Evolutionary conservation across 1,139 yeast species (phyloP), one percentile per base, ranked within the genome.

Genomic region (Taphrina deformans): DNA sequence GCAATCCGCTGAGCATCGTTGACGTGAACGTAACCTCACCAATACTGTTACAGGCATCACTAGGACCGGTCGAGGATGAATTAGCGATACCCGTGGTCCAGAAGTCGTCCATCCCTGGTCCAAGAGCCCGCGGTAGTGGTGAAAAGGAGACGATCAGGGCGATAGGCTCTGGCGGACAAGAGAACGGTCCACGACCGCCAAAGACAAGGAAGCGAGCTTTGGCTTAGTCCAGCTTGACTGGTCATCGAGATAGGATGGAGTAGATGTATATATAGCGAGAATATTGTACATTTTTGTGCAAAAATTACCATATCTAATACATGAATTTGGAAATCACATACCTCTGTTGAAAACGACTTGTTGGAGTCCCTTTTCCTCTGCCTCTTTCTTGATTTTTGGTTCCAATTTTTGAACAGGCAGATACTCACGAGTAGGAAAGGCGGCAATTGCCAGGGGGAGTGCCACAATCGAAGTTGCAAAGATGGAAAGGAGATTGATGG

Each of bases 371-470:
- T 14, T 12, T 27, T 40, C 51, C 27, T 16, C 18, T n/a, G 41
- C 56, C 35, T 16, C 23, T 23, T 16, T n/a, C 18, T 45, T 40
- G 21, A 59, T 31, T 27, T 27, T 41, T 2, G 51, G 16, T 16
- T 59, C 63, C 26, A 59, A 31, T 33, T 59, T 38, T 5, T 38
- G 31, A 9, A 45, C 50, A 1, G 38, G 44, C 9, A 59, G 31
- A 16, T 26, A n/a, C 27, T 59, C 63, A 26, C 56, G 35, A 21
- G 55, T 51, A 3, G 99, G 99, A 83, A 93, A 93, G 2, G 91
- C 88, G 1, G 92, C 99, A 73, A 93, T 80, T 0, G 99, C 98
- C 79, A 93, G 89, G 12, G 99, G 99, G 71, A 93, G 81, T 0
- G 87, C 98, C 33, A 84, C 85, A 71, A 93, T 86, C 1, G 97